Evolutionary conservation across 2,329 filamentous ascomycete species (phyloP).

Genomic region (Aspergillus sp.): DNA sequence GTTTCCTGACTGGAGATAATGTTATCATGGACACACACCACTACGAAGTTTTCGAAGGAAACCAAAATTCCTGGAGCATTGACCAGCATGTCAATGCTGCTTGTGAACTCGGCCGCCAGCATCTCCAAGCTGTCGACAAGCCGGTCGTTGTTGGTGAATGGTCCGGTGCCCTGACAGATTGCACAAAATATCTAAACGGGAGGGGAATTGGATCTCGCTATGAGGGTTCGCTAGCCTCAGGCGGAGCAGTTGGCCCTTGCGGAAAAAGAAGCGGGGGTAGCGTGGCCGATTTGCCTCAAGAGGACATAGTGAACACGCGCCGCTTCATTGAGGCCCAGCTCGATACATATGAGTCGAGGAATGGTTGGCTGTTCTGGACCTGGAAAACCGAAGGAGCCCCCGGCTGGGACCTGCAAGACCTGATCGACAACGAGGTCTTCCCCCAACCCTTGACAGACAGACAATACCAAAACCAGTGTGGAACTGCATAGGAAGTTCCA

Average conservation of each 20-base stretch:
- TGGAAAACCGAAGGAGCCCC: constrained; percentile 51
- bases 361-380: constrained; percentile 52
- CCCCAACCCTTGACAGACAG: constrained; percentile 42
- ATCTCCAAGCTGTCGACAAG: constrained; percentile 57
- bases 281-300: constrained; percentile 44
- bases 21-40: constrained; percentile 68
- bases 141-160: constrained; percentile 70
- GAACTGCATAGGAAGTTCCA: background rate
- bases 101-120: constrained; percentile 54
- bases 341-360: constrained; percentile 43
- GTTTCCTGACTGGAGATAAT: constrained; percentile 54
- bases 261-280: constrained; percentile 48
- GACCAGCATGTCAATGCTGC: constrained; percentile 56
- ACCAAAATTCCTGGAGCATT: constrained; percentile 50
- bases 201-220: constrained; percentile 61
- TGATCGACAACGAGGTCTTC: constrained; percentile 48
- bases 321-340: constrained; percentile 49
- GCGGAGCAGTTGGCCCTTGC: constrained; percentile 55
- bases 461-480: constrained; percentile 34
- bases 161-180: constrained; percentile 66
- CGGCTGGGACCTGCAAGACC: constrained; percentile 49
- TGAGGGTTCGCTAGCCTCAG: constrained; percentile 52
- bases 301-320: constrained; percentile 38
- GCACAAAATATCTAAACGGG: constrained; percentile 56
- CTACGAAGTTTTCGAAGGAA: constrained; percentile 63